Percentiles rank a stretch among this genome's conserved stretches.
phyloP scores from a whole-genome alignment of 192 early-diverging fungal species.

The Backusella morwellensis region DNA sequence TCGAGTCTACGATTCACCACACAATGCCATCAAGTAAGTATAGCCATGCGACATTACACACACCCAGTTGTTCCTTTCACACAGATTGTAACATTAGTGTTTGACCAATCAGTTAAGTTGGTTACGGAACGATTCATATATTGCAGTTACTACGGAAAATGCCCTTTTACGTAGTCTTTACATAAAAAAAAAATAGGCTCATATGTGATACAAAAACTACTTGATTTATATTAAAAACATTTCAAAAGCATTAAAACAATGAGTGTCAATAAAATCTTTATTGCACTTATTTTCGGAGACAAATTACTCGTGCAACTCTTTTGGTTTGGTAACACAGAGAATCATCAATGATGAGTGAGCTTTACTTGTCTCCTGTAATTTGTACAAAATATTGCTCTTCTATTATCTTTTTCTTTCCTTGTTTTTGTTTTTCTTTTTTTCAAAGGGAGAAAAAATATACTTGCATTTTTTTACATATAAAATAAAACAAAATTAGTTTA shows the following conservation, averaged over 20 bases:
- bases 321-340: neutral
- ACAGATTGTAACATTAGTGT: constrained; percentile 1
- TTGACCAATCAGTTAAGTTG: neutral
- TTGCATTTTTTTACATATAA: neutral
- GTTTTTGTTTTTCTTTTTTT: neutral
- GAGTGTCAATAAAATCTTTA: neutral
- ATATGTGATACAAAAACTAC: neutral
- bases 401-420: neutral
- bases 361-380: neutral
- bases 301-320: neutral
- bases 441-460: neutral
- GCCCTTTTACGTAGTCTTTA: too few species aligned
- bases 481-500: neutral
- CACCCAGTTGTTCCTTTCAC: neutral
- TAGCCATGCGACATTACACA: neutral
- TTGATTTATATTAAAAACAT: neutral
- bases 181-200: too few species aligned
- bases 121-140: neutral
- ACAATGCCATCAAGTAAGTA: too few species aligned
- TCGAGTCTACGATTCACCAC: too few species aligned
- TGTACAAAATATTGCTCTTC: neutral
- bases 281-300: neutral
- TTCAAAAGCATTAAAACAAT: neutral
- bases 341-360: neutral
- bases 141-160: neutral